Evolutionary conservation across 1,139 yeast genomes (phyloP).

Genomic region (Diutina scorzettiae): DNA sequence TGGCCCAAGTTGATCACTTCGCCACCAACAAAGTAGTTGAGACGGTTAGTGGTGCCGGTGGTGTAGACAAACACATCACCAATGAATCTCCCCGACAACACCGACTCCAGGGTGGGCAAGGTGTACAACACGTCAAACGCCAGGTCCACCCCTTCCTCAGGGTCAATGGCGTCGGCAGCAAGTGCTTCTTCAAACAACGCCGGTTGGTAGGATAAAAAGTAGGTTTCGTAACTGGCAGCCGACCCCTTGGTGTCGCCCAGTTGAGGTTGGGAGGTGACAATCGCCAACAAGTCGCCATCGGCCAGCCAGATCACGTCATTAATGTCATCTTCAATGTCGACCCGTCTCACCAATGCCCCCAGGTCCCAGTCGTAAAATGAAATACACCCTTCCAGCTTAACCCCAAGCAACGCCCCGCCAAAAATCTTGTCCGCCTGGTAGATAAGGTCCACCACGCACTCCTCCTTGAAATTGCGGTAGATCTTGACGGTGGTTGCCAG

Average conservation of each 20-base stretch:
- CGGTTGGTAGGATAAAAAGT: constrained; percentile 63
- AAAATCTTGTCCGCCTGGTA: constrained; percentile 73
- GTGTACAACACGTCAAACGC: constrained; percentile 80
- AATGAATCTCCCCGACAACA: constrained; percentile 87
- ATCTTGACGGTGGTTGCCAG: constrained; percentile 53
- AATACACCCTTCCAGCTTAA: constrained; percentile 70
- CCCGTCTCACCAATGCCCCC: constrained; percentile 73
- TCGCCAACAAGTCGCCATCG: constrained; percentile 78
- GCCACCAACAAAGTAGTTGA: constrained; percentile 92
- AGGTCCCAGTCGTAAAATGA: constrained; percentile 92
- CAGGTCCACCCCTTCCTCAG: constrained; percentile 80
- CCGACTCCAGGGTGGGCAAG: constrained; percentile 54
- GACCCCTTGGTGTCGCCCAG: constrained; percentile 17
- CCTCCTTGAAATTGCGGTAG: constrained; percentile 77
- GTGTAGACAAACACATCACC: constrained; percentile 96
- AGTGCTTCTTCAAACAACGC: constrained; percentile 56
- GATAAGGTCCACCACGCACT: constrained; percentile 50
- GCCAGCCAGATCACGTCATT: constrained; percentile 86
- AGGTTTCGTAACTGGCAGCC: constrained; percentile 44
- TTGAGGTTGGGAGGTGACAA: constrained; percentile 40
- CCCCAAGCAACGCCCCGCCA: constrained; percentile 79
- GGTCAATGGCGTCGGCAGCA: constrained; percentile 45
- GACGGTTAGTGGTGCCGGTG: constrained; percentile 64
- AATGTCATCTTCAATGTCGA: constrained; percentile 62
- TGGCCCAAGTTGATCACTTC: constrained; percentile 87